A percentile compares a stretch with the other conserved stretches of the same genome.
These are phyloP conservation scores for Paraurostyla sp. DNA, from an alignment of 73 alveolate genomes.

Conservation along the genomic window DNA sequence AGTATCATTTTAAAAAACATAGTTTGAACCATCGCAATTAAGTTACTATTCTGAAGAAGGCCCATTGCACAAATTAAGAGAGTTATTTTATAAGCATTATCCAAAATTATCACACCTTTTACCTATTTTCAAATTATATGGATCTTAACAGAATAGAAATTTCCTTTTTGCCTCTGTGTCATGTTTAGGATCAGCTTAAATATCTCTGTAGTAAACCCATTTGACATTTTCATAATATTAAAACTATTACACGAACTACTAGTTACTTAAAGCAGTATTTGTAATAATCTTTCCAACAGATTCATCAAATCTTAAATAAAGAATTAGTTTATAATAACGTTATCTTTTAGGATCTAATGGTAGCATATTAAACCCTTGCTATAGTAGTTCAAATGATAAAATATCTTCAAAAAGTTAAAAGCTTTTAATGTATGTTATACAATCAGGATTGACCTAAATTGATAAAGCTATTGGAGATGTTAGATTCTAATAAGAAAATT, in stretches of 20 bases:
- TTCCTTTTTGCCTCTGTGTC: neutral
- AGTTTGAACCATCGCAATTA: neutral
- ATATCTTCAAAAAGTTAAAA: neutral
- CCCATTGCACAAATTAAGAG: neutral
- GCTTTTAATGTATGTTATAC: neutral
- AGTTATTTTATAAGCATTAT: neutral
- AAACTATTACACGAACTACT: neutral
- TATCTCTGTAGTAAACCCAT: slow-evolving; percentile 3
- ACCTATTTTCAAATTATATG: neutral
- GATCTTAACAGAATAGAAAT: slow-evolving; percentile 18
- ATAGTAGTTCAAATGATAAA: neutral
- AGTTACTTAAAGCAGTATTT: neutral
- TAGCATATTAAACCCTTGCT: neutral
- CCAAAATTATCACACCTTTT: neutral
- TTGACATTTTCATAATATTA: neutral
- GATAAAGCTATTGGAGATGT: neutral
- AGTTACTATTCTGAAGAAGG: neutral
- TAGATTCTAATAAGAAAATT: neutral
- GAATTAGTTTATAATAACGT: neutral
- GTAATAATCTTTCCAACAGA: neutral
- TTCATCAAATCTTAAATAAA: slow-evolving; percentile 37
- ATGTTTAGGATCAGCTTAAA: neutral
- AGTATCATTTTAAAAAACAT: neutral
- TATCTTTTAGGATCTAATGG: slow-evolving; percentile 18
- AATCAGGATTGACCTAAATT: neutral